Percentiles rank a stretch among this genome's conserved stretches.
Evolutionary conservation across 2,329 filamentous ascomycete species (phyloP).

Genomic region (Mollisia scopiformis): DNA sequence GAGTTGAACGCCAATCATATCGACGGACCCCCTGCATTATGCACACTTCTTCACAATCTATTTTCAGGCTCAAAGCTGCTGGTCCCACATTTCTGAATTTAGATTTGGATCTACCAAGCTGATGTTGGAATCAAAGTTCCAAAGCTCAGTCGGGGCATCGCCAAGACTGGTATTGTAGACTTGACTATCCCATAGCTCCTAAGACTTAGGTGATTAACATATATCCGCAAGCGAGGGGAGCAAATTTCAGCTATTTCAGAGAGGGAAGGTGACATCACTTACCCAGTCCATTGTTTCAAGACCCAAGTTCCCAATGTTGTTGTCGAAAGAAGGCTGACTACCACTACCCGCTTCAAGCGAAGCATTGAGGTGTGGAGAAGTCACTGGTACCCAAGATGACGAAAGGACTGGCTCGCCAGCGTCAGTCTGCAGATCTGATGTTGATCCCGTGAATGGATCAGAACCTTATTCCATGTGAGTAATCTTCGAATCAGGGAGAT

Average conservation of each 20-base stretch:
- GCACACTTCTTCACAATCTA: neutral
- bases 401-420: neutral
- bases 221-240: neutral
- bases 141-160: constrained; percentile 12
- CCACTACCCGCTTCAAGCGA: neutral
- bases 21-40: neutral
- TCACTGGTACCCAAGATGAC: neutral
- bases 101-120: neutral
- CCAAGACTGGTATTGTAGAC: constrained; percentile 13
- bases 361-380: neutral
- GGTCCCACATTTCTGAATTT: neutral
- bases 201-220: neutral
- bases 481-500: neutral
- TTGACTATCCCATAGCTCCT: constrained; percentile 27
- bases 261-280: constrained; percentile 1
- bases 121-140: constrained; percentile 17
- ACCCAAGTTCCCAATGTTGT: neutral
- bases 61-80: neutral
- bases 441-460: neutral
- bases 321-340: neutral
- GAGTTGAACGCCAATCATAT: neutral
- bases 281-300: constrained; percentile 21
- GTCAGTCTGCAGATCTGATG: neutral
- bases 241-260: neutral
- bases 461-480: neutral